Evolutionary conservation across 148 eudicot genomes (phyloP), one percentile per base, ranked within the genome.

Genomic region (Fagopyrum homotropicum): DNA sequence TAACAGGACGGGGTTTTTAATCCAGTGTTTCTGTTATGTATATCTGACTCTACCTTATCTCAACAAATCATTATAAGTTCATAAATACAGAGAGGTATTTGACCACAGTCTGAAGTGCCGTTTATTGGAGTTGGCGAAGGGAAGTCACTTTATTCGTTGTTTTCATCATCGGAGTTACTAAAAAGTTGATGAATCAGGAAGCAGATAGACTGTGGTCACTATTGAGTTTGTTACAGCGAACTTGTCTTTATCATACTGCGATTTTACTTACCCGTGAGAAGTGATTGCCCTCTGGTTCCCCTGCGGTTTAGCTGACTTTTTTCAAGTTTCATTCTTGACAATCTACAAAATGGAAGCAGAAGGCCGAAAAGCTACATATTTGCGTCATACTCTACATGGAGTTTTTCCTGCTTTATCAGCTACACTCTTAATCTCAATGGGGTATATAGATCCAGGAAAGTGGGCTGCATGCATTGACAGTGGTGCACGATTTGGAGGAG

Each of bases 381-480:
- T 63, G 70, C 77, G 78, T 16, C 75, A 74, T 66, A 52, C 78
- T 19, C 40, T 77, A 11, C 80, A 80, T 50, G 83, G 87, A 72
- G 49, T 86, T 61, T 80, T 89, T 78, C 86, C 89, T 60, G 87
- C 92, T 59, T 47, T 80, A 22, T 77, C 85, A 30, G 97, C 98
- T 26, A 75, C 82, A 63, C 83, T 95, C 71, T 77, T 89, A 40
- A 77, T 95, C 76, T 85, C 96, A 60, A 77, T 90, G 15, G 87
- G 91, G 72, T 92, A 88, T 81, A 80, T 92, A 54, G 97, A 95
- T 82, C 97, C 98, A 35, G 98, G 97, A 76, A 95, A 95, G 52
- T 95, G 97, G 97, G 92, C 86, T 72, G 84, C 92, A 75, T 80
- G 84, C 73, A 82, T 90, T 10, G 98, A 95, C 60, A 89, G 89